These are phyloP conservation scores for Ustilago loliicola DNA, from an alignment of 1,284 basidiomycete genomes.

Conservation along the genomic window DNA sequence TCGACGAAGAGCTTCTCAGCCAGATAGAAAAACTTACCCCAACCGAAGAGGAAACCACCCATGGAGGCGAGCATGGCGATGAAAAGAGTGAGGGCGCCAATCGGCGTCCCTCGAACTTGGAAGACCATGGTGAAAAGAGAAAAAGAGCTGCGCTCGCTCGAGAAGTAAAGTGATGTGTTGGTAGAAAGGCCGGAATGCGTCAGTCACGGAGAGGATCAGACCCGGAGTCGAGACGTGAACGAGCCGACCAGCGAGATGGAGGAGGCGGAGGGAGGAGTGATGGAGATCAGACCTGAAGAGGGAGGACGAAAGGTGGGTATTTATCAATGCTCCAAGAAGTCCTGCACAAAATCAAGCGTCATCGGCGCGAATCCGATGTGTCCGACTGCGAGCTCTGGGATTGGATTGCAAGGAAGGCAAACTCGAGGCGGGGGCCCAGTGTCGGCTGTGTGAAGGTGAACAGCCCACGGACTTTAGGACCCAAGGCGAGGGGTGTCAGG, in stretches of 20 bases:
- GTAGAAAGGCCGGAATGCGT: neutral
- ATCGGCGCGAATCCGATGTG: neutral
- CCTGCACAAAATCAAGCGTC: constrained; percentile 3
- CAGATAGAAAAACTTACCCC: constrained; percentile 15
- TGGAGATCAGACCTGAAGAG: neutral
- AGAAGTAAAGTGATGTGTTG: neutral
- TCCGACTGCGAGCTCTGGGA: too few species aligned
- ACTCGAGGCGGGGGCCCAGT: neutral
- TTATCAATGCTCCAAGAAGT: neutral
- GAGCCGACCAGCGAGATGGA: neutral
- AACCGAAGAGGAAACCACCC: constrained; percentile 82
- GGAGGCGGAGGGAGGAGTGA: neutral
- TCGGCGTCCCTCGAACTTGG: constrained; percentile 59
- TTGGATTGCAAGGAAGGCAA: too few species aligned
- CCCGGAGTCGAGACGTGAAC: neutral
- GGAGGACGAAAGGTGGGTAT: neutral
- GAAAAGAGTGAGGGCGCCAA: constrained; percentile 75
- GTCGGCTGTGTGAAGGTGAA: neutral
- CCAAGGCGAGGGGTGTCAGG: neutral
- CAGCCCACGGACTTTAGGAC: neutral
- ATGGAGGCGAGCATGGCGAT: constrained; percentile 80
- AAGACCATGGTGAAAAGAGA: constrained; percentile 40
- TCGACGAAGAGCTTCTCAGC: neutral
- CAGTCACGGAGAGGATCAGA: neutral
- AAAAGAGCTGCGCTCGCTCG: neutral